Conservation (phyloP, 148 eudicot genomes). For the Chenopodium album region DNA sequence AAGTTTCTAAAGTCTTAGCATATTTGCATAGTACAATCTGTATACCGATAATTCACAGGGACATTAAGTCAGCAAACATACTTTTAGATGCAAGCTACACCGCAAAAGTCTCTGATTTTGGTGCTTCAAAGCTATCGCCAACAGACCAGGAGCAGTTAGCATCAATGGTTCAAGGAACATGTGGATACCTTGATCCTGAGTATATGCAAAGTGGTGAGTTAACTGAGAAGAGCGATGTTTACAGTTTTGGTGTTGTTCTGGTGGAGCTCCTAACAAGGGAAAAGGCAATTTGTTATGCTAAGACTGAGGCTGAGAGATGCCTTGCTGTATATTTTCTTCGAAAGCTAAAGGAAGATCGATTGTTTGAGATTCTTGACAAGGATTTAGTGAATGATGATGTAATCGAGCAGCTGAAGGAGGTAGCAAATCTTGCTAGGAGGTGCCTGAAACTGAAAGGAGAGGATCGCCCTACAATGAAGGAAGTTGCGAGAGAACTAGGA, state of each 20-base stretch:
- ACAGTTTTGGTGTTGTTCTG: conserved; percentile 18
- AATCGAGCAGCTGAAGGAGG: not conserved
- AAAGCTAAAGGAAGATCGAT: not conserved
- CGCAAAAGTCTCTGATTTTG: conserved; percentile 19
- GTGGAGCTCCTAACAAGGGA: conserved; percentile 12
- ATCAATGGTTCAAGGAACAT: conserved; percentile 15
- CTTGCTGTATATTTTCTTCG: not conserved
- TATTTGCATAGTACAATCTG: conserved; percentile 16
- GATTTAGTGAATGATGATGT: not conserved
- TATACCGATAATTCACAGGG: not conserved
- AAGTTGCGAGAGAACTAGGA: not conserved
- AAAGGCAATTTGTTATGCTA: not conserved
- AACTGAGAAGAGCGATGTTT: conserved; percentile 16
- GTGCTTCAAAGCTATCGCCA: conserved; percentile 13
- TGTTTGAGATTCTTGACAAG: conserved; percentile 5
- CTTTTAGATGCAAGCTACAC: conserved; percentile 9
- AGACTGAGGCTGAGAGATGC: conserved; percentile 1
- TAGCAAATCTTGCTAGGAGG: conserved; percentile 2
- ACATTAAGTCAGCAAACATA: not conserved
- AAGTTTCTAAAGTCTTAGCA: conserved; percentile 9
- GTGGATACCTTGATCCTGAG: conserved; percentile 14
- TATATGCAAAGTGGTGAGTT: conserved; percentile 12
- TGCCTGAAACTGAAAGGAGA: conserved; percentile 14
- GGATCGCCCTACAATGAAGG: conserved; percentile 13
- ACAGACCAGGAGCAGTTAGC: conserved; percentile 10